Base-by-base conservation (phyloP, 2,329 filamentous ascomycete genomes). In the Huntiella moniliformis region DNA sequence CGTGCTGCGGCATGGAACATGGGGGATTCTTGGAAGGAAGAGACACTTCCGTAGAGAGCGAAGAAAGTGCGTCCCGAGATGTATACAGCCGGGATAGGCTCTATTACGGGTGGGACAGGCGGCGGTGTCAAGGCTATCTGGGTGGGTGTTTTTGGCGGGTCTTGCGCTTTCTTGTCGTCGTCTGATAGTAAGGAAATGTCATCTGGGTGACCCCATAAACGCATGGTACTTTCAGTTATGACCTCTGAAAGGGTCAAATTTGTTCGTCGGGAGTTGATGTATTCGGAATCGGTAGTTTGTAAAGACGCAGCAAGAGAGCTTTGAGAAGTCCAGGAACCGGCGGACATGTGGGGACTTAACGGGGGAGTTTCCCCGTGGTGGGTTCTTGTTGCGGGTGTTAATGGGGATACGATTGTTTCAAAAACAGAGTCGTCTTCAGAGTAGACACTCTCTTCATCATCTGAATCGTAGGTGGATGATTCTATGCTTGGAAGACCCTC, bases 1-100 rank as follows among this genome's bases (percentile, higher is more conserved):
- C 39, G 34, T n/a, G 47, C 47, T 16, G 47, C 47, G 5, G 39
- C 42, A 1, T 31, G 43, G 17, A 49, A 49, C 8, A 35, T 39
- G 2, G 38, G 13, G 16, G 36, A 41, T 17, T 49, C 43, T 12
- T 39, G n/a, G 35, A 49, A 49, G 7, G 47, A 46, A 4, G 38
- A 13, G 4, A 49, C 47, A 7, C 38, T 43, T 2, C 47, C 47
- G 8, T 49, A 46, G 6, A 49, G 34, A 5, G 47, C 43, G 43
- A 34, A 49, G 38, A 43, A 49, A 2, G 40, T 36, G 12, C 47
- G 43, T 2, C 47, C 47, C 12, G 42, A 43, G 39, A 49, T 46
- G 12, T 42, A 49, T 6, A 49, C 47, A 10, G 32, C 31, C 1
- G 43, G 37, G 13, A 34, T 13, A 3, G 40, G 28, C n/a, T 34